Conservation (phyloP, 2,329 filamentous ascomycete genomes). For the Colletotrichum somersetense region DNA sequence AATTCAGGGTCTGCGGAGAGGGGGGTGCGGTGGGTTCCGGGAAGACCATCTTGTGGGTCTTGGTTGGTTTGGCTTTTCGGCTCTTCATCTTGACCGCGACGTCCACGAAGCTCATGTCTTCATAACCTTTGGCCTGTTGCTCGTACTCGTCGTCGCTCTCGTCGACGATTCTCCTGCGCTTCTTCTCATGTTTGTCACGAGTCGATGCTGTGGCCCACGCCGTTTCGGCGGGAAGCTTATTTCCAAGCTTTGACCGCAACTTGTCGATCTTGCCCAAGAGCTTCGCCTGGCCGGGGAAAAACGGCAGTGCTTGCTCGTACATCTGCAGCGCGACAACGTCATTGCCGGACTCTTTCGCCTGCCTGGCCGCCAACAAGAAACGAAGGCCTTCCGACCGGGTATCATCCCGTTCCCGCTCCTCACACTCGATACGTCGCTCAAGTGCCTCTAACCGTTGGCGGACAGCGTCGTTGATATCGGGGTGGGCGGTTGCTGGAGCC, state of each 20-base stretch:
- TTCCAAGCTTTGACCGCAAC: slow-evolving; percentile 65
- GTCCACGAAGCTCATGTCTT: slow-evolving; percentile 53
- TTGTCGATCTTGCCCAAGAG: slow-evolving; percentile 77
- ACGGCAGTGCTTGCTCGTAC: slow-evolving; percentile 87
- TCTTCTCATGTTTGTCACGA: slow-evolving; percentile 42
- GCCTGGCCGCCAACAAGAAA: slow-evolving; percentile 89
- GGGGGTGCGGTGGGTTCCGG: slow-evolving; percentile 58
- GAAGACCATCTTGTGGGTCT: slow-evolving; percentile 45
- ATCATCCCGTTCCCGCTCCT: slow-evolving; percentile 71
- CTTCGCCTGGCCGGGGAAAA: slow-evolving; percentile 88
- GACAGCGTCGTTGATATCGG: slow-evolving; percentile 79
- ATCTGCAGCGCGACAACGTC: slow-evolving; percentile 82
- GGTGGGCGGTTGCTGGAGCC: slow-evolving; percentile 52
- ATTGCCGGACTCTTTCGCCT: slow-evolving; percentile 87
- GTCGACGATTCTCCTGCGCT: slow-evolving; percentile 42
- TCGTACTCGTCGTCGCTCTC: slow-evolving; percentile 56
- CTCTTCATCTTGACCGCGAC: slow-evolving; percentile 47
- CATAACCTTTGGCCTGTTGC: slow-evolving; percentile 56
- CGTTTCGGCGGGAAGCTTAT: slow-evolving; percentile 38
- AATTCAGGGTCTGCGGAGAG: slow-evolving; percentile 69
- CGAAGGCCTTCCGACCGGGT: slow-evolving; percentile 84
- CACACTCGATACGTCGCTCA: slow-evolving; percentile 83
- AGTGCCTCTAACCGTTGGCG: slow-evolving; percentile 85
- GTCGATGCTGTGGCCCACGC: slow-evolving; percentile 1
- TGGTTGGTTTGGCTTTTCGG: slow-evolving; percentile 49